phyloP scores from a whole-genome alignment of 495 filamentous ascomycete genomes.

The Tuber umbilicatum region DNA sequence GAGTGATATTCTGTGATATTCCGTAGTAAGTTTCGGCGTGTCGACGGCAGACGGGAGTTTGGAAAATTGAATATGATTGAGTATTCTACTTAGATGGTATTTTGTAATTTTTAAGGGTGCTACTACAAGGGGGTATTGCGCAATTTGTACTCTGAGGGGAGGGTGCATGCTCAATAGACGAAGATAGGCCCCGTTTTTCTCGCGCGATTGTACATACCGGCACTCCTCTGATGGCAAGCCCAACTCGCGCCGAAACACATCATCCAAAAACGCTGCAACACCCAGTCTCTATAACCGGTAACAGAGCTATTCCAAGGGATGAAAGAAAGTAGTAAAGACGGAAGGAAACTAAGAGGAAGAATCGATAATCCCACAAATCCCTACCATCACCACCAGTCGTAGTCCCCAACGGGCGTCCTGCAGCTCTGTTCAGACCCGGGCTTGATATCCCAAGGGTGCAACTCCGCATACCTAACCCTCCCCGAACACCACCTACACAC shows the following conservation, averaged over 20 bases:
- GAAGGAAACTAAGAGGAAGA: not conserved
- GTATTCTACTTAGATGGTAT: not conserved
- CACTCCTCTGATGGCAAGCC: not conserved
- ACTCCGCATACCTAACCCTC: not conserved
- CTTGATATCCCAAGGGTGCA: not conserved
- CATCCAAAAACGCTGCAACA: not conserved
- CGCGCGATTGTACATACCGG: not conserved
- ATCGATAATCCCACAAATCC: not conserved
- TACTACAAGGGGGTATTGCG: too few relatives aligned
- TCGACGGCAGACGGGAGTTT: not conserved
- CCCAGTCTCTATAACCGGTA: not conserved
- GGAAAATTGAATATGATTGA: not conserved
- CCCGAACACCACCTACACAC: not conserved
- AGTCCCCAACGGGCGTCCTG: not conserved
- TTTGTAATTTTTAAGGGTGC: not conserved
- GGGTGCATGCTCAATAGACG: too few relatives aligned
- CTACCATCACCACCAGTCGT: not conserved
- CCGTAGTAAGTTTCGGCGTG: fast-evolving
- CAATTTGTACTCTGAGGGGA: too few relatives aligned
- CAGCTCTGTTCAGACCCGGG: not conserved
- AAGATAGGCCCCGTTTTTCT: too few relatives aligned
- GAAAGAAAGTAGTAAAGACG: not conserved
- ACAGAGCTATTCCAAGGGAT: not conserved
- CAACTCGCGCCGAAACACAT: not conserved
- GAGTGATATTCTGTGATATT: not conserved